Evolutionary conservation across 441 rosid genomes (phyloP), one percentile per base, ranked within the genome.

Genomic region (Adansonia rubrostipa): DNA sequence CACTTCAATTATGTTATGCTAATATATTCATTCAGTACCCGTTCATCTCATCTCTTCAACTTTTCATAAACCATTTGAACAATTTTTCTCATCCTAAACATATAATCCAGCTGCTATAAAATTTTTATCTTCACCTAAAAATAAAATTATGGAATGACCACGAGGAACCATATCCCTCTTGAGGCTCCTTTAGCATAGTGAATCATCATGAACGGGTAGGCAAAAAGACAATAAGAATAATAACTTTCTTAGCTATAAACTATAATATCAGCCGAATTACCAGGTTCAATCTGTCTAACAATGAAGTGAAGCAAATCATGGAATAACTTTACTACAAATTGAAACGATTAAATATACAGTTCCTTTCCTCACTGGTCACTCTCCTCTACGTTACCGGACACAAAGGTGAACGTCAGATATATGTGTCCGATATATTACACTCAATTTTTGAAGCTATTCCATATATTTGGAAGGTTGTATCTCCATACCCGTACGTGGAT

Each of bases 1-100:
- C 75, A 54, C 48, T 54, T 33, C 75, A 72, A 33, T 36, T 33
- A 71, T 53, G 48, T 54, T 71, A 48, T 11, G 58, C 19, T 3
- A 50, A 48, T 14, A 14, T 0, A 7, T 22, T 70, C 50, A 48
- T 70, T 70, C 19, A 48, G 17, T 47, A 19, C n/a, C 6, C 9
- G 14, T 68, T 47, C 56, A 11, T 5, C 40, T 14, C 17, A 70
- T 48, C 17, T 48, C 10, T 48, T 48, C 58, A 70, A 22, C 73
- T 48, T 50, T 22, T 14, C 44, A 5, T 6, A 22, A 24, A 54
- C 73, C 58, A 20, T 70, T 24, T 22, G 44, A 1, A 17, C 40
- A 48, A 14, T 47, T 47, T 70, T 20, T 70, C 44, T 13, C 44
- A 14, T 70, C 19, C 58, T 48, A 36, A 0, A 70, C 19, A 69